Conservation (phyloP, 2,329 filamentous ascomycete genomes). For the Metarhizium rileyi region DNA sequence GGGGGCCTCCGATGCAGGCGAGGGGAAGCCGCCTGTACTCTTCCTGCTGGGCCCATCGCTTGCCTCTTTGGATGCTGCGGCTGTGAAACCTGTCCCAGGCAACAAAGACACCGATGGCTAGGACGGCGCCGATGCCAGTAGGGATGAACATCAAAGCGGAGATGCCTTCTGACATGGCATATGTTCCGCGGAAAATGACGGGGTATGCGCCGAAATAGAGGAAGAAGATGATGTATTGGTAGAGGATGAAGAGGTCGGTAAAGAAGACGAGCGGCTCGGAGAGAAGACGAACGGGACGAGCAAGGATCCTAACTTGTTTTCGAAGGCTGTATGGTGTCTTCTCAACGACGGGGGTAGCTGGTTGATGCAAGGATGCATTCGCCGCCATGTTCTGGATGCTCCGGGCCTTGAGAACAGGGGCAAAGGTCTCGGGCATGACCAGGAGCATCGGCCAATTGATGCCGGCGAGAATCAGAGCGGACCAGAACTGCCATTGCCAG, state of each 20-base stretch:
- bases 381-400: not conserved
- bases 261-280: constrained; percentile 48
- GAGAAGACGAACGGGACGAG: constrained; percentile 15
- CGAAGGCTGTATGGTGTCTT: not conserved
- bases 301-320: not conserved
- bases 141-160: constrained; percentile 8
- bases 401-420: constrained; percentile 13
- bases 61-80: not conserved
- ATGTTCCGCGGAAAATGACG: constrained; percentile 13
- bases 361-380: not conserved
- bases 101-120: constrained; percentile 5
- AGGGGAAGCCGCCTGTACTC: constrained; percentile 46
- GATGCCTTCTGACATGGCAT: constrained; percentile 5
- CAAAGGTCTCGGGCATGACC: constrained; percentile 25
- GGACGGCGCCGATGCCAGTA: constrained; percentile 4
- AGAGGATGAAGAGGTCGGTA: constrained; percentile 38
- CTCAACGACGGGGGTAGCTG: not conserved
- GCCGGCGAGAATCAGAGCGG: constrained; percentile 4
- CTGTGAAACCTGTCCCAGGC: constrained; percentile 2
- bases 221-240: constrained; percentile 47
- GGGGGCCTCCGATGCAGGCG: constrained; percentile 43
- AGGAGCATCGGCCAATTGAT: constrained; percentile 6
- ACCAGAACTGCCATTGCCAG: constrained; percentile 10
- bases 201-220: constrained; percentile 51
- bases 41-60: constrained; percentile 36